phyloP scores from a whole-genome alignment of 2,329 filamentous ascomycete genomes.

The Biscogniauxia mediterranea region DNA sequence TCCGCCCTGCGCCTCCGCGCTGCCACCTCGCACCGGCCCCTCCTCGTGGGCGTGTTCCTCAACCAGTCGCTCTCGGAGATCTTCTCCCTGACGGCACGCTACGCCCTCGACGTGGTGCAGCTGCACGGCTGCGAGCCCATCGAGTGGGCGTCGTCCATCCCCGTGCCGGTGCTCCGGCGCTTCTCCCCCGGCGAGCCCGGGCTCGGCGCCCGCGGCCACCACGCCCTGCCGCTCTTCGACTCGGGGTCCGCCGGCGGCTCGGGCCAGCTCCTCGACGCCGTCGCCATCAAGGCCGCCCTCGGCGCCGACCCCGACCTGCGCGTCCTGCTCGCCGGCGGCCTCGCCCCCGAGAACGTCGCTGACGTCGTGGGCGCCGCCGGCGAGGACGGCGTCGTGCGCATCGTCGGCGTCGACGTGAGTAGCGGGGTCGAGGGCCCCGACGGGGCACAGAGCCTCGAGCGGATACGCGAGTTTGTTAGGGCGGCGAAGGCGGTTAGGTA shows the following conservation, averaged over 20 bases:
- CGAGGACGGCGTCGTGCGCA: conserved; percentile 54
- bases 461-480: conserved; percentile 77
- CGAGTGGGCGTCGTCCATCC: conserved; percentile 87
- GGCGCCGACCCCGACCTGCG: conserved; percentile 67
- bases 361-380: conserved; percentile 64
- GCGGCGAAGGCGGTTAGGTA: conserved; percentile 64
- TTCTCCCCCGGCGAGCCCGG: conserved; percentile 78
- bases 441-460: conserved; percentile 76
- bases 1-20: conserved; percentile 46
- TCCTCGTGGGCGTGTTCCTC: conserved; percentile 91
- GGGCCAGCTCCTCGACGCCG: conserved; percentile 73
- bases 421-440: conserved; percentile 85
- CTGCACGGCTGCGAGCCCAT: conserved; percentile 89
- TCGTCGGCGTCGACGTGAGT: conserved; percentile 87
- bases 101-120: conserved; percentile 85
- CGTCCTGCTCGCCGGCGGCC: conserved; percentile 80
- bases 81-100: conserved; percentile 70
- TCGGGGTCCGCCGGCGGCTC: conserved; percentile 70
- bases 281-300: conserved; percentile 66
- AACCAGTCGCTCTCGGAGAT: conserved; percentile 85
- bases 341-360: conserved; percentile 76
- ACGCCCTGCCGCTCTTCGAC: conserved; percentile 81
- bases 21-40: conserved; percentile 51
- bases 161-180: conserved; percentile 84
- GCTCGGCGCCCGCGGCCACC: conserved; percentile 73